Conservation (phyloP, 164 flowering plant species). For the Magnolia officinalis region DNA sequence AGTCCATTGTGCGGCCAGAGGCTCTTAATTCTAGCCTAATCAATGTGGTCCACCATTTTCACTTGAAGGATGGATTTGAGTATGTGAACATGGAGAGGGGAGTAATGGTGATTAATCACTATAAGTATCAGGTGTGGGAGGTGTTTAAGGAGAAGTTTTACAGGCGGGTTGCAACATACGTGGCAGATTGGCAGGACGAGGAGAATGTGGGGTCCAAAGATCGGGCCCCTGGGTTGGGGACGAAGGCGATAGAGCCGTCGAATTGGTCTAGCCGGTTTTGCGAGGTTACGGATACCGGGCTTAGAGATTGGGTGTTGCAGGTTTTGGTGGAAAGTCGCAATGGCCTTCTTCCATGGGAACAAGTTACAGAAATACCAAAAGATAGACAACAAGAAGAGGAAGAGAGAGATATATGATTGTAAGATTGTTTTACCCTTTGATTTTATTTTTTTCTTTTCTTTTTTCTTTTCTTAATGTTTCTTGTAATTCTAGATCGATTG, state of each 20-base stretch:
- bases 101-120: conserved; percentile 63
- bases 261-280: conserved; percentile 79
- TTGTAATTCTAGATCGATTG: background rate
- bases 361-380: background rate
- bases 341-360: conserved; percentile 56
- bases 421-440: background rate
- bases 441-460: background rate
- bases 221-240: conserved; percentile 84
- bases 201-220: conserved; percentile 77
- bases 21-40: conserved; percentile 53
- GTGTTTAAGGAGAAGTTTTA: conserved; percentile 75
- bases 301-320: conserved; percentile 46
- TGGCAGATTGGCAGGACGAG: conserved; percentile 72
- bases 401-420: background rate
- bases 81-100: conserved; percentile 31
- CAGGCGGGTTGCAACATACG: conserved; percentile 82
- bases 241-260: conserved; percentile 59
- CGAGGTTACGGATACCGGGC: conserved; percentile 59
- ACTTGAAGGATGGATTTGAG: conserved; percentile 36
- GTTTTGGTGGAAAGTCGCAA: conserved; percentile 30
- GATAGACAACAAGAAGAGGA: background rate
- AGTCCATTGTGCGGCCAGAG: conserved; percentile 69
- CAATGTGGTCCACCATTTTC: conserved; percentile 89
- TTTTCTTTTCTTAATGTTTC: background rate
- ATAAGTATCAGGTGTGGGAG: conserved; percentile 93